Conservation (phyloP, 2,329 filamentous ascomycete genomes). For the Mariannaea sp. region DNA sequence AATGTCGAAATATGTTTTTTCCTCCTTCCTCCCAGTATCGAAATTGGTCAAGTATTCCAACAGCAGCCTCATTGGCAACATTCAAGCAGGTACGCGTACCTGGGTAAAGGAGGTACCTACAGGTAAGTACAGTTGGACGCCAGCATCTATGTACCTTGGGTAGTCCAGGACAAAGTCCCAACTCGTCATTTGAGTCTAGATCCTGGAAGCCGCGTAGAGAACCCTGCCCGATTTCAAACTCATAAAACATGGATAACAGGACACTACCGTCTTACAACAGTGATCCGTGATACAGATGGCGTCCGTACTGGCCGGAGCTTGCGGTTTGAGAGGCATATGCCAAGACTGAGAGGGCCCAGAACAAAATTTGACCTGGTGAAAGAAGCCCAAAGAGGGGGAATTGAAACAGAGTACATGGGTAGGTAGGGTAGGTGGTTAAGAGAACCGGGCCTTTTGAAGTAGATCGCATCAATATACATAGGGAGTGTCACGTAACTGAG, state of each 20-base stretch:
- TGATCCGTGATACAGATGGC: constrained; percentile 23
- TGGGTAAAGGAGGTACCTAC: too few relatives aligned
- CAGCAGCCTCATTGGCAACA: background rate
- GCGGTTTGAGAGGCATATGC: background rate
- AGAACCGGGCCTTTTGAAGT: background rate
- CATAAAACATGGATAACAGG: constrained; percentile 19
- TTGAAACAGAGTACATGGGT: too few relatives aligned
- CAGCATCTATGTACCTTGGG: too few relatives aligned
- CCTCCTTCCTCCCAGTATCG: background rate
- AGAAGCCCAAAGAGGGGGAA: too few relatives aligned
- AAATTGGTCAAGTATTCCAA: background rate
- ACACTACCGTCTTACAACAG: constrained; percentile 21
- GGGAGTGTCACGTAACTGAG: constrained; percentile 5
- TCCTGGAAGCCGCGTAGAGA: constrained; percentile 7
- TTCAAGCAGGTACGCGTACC: too few relatives aligned
- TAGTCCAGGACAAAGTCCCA: constrained; percentile 2
- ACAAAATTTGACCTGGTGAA: too few relatives aligned
- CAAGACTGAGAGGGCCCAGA: background rate
- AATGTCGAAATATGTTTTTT: background rate
- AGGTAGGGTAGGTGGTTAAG: too few relatives aligned
- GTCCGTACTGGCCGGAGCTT: constrained; percentile 5
- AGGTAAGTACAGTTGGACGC: too few relatives aligned
- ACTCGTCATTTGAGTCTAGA: constrained; percentile 8
- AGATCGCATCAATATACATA: background rate
- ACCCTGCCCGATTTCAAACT: constrained; percentile 3